A percentile compares a stretch with the other conserved stretches of the same genome.
These are phyloP conservation scores for Fusarium irregulare DNA, from an alignment of 2,329 filamentous ascomycete genomes.

Conservation along the genomic window DNA sequence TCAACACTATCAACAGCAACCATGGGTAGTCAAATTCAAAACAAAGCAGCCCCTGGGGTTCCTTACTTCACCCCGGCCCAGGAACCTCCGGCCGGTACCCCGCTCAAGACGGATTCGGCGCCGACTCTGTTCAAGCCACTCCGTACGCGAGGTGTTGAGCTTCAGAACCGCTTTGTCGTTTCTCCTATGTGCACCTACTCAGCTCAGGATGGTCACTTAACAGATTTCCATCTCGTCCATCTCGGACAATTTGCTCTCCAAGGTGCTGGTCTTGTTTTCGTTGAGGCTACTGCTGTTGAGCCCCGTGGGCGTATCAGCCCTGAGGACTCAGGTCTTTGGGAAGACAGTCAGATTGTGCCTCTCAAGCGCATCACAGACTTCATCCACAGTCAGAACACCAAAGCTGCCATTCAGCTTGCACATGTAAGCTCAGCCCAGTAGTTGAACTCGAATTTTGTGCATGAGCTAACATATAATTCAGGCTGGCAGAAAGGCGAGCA, in stretches of 20 bases:
- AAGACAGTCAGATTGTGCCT: slow-evolving; percentile 81
- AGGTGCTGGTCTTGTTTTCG: slow-evolving; percentile 77
- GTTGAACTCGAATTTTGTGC: neutral
- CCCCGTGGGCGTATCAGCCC: slow-evolving; percentile 86
- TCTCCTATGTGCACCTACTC: slow-evolving; percentile 73
- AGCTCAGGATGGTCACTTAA: slow-evolving; percentile 73
- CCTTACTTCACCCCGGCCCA: slow-evolving; percentile 68
- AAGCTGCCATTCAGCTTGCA: slow-evolving; percentile 82
- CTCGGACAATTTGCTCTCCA: slow-evolving; percentile 81
- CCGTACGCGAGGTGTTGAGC: slow-evolving; percentile 62
- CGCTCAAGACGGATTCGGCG: slow-evolving; percentile 53
- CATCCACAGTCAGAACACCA: slow-evolving; percentile 80
- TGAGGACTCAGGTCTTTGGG: slow-evolving; percentile 83
- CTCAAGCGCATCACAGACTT: slow-evolving; percentile 80
- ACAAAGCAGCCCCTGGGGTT: slow-evolving; percentile 57
- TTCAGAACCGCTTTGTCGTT: slow-evolving; percentile 68
- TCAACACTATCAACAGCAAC: neutral
- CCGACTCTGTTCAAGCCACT: slow-evolving; percentile 69
- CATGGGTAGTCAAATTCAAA: slow-evolving; percentile 44
- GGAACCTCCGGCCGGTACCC: slow-evolving; percentile 62
- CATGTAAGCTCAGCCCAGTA: slow-evolving; percentile 62
- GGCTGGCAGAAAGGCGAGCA: slow-evolving; percentile 75
- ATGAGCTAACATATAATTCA: neutral
- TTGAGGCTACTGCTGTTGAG: slow-evolving; percentile 82
- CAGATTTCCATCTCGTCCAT: slow-evolving; percentile 85